These are phyloP conservation scores for Ceratorhiza oryzae-sativae DNA, from an alignment of 1,284 basidiomycete genomes.

Conservation along the genomic window DNA sequence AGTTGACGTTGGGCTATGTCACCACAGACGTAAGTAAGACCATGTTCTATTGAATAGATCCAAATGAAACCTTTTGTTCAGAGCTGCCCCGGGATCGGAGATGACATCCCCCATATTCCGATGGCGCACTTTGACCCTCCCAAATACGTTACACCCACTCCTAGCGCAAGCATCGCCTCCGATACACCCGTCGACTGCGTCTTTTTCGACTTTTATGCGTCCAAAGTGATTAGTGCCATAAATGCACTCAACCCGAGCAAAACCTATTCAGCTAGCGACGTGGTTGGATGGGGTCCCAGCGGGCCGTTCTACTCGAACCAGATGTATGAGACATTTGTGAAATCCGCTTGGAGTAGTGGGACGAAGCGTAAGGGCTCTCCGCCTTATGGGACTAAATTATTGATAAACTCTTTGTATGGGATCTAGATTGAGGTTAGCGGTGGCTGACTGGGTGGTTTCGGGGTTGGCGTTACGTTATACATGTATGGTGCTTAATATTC, in stretches of 20 bases:
- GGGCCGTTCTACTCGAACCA: constrained; percentile 8
- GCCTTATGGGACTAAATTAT: background rate
- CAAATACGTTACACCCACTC: constrained; percentile 60
- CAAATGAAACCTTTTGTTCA: constrained; percentile 46
- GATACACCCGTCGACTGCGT: constrained; percentile 68
- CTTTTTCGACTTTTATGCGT: constrained; percentile 71
- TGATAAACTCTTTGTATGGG: constrained; percentile 3
- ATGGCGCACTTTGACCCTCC: constrained; percentile 63
- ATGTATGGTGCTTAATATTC: background rate
- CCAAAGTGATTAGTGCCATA: constrained; percentile 60
- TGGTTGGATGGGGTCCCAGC: constrained; percentile 59
- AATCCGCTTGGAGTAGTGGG: background rate
- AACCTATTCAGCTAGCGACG: constrained; percentile 61
- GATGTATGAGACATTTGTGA: constrained; percentile 30
- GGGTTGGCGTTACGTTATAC: background rate
- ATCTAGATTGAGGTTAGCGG: background rate
- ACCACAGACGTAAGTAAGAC: constrained; percentile 66
- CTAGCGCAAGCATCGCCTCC: constrained; percentile 57
- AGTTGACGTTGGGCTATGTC: constrained; percentile 75
- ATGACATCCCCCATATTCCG: constrained; percentile 68
- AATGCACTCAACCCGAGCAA: constrained; percentile 62
- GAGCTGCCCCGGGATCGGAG: constrained; percentile 74
- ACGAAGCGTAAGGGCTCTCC: background rate
- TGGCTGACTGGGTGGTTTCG: background rate
- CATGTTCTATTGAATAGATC: constrained; percentile 8